A percentile compares a stretch with the other conserved stretches of the same genome.
phyloP scores from a whole-genome alignment of 768 basidiomycete genomes.

The Naganishia kalamii region DNA sequence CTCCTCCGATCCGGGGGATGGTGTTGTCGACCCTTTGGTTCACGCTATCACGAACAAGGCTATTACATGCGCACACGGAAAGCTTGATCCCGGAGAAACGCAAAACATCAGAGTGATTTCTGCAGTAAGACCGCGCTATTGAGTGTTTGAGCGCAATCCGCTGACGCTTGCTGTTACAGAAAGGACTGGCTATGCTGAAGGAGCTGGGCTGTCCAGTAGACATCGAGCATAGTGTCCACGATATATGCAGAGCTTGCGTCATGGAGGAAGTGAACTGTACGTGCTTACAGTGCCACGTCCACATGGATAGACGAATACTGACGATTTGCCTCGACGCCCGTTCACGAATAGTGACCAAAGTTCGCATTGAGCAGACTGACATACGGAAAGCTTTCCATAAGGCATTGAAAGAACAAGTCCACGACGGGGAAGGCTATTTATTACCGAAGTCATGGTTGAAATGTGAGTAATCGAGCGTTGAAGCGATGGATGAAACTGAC shows the following conservation, averaged over 20 bases:
- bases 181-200: neutral
- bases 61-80: conserved; percentile 9
- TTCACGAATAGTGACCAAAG: neutral
- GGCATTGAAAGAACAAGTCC: neutral
- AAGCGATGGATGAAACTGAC: neutral
- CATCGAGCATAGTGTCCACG: neutral
- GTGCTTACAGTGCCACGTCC: neutral
- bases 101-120: conserved; percentile 12
- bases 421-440: neutral
- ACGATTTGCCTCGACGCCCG: neutral
- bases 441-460: neutral
- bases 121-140: neutral
- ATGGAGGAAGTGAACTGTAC: neutral
- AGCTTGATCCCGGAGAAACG: conserved; percentile 1
- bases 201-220: neutral
- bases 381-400: neutral
- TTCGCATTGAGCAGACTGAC: neutral
- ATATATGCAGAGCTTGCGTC: conserved; percentile 15
- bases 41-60: neutral
- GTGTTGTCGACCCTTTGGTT: neutral
- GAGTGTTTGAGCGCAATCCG: neutral
- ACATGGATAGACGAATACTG: neutral
- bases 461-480: neutral
- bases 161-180: neutral
- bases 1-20: neutral